These are phyloP conservation scores for Kondoa subrosea DNA, from an alignment of 768 basidiomycete species.

Conservation along the genomic window DNA sequence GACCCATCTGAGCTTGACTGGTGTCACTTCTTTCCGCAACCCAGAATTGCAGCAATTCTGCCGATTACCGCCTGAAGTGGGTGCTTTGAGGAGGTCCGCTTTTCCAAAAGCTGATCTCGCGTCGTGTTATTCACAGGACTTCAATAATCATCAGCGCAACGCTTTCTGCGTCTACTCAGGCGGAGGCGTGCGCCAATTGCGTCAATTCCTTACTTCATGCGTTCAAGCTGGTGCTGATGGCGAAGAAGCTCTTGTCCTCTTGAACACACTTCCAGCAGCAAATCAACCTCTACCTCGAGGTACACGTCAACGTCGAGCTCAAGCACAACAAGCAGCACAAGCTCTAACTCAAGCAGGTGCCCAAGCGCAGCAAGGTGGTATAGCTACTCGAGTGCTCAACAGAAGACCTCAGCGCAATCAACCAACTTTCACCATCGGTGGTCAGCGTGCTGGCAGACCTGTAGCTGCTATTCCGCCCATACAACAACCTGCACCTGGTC, in stretches of 20 bases:
- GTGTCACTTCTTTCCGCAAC: constrained; percentile 77
- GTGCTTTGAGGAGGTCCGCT: constrained; percentile 26
- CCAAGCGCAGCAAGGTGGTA: too few relatives aligned
- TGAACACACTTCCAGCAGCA: background rate
- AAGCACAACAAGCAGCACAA: background rate
- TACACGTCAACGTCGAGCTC: background rate
- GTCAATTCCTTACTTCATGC: constrained; percentile 30
- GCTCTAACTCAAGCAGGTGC: background rate
- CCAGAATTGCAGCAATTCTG: constrained; percentile 77
- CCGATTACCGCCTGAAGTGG: constrained; percentile 64
- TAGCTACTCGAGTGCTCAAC: too few relatives aligned
- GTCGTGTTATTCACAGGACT: constrained; percentile 45
- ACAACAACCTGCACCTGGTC: background rate
- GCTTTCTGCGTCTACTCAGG: constrained; percentile 96
- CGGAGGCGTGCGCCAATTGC: constrained; percentile 65
- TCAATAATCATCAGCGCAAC: constrained; percentile 68
- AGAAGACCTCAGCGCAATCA: too few relatives aligned
- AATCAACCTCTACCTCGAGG: background rate
- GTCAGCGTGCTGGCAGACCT: too few relatives aligned
- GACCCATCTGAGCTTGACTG: constrained; percentile 91
- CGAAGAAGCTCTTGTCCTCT: background rate
- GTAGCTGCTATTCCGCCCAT: background rate
- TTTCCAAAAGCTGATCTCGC: background rate
- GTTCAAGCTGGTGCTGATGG: background rate
- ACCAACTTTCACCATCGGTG: too few relatives aligned